These are phyloP conservation scores for Leishmania aethiopica DNA, from an alignment of 208 protist genomes.

Conservation along the genomic window DNA sequence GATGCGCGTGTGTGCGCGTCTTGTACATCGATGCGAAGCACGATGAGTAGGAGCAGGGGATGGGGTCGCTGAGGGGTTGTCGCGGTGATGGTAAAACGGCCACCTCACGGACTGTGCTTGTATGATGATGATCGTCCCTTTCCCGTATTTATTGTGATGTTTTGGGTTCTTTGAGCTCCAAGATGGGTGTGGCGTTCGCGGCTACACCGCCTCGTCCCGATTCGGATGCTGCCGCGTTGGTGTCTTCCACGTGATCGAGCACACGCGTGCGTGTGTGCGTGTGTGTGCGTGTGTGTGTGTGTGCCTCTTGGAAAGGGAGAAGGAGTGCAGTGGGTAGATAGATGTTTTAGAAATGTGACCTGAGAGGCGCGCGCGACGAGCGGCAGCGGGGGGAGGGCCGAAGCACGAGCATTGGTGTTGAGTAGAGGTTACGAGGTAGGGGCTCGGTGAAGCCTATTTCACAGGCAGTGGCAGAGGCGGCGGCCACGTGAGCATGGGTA, in stretches of 20 bases:
- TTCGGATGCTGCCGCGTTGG: no score
- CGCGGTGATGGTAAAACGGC: neutral
- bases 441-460: neutral
- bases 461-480: neutral
- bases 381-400: no score
- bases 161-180: no score
- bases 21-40: neutral
- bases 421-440: neutral
- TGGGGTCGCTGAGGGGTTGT: neutral
- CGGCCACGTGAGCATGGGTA: neutral
- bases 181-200: no score
- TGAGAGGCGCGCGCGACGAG: neutral
- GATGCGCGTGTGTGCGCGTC: neutral
- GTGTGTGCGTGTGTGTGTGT: neutral
- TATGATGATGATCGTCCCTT: neutral
- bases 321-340: no score
- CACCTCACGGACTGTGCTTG: no score
- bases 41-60: neutral
- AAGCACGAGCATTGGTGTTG: neutral
- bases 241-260: neutral
- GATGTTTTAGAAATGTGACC: no score
- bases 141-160: neutral
- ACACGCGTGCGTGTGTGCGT: neutral
- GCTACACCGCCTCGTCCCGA: no score
- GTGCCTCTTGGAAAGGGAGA: neutral